Percentiles rank a stretch among this genome's conserved stretches.
phyloP scores from a whole-genome alignment of 805 yeast genomes.

The Suhomyces sp. region DNA sequence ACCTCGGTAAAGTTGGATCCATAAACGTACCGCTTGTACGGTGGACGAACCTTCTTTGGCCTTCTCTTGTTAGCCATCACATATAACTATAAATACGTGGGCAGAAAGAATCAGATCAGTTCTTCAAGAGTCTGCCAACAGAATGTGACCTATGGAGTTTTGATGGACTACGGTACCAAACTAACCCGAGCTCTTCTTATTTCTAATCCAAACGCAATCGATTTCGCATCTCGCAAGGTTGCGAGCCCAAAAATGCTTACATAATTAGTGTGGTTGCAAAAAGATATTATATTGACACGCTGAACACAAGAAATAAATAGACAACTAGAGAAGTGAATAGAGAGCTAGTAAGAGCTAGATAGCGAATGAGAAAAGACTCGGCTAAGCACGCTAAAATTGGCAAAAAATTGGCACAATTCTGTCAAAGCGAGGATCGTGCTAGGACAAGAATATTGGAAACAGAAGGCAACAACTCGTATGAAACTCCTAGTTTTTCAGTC shows the following conservation, averaged over 20 bases:
- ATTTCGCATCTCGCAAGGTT: not conserved
- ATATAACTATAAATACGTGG: not conserved
- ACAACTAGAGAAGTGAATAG: no score
- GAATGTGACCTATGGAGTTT: not conserved
- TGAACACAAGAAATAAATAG: not conserved
- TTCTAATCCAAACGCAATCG: not conserved
- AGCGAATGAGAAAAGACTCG: no score
- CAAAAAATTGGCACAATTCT: not conserved
- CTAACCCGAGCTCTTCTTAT: not conserved
- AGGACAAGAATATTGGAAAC: no score
- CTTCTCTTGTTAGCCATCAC: conserved; percentile 79
- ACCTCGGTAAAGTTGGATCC: conserved; percentile 34
- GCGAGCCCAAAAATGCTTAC: not conserved
- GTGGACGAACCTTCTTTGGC: conserved; percentile 78
- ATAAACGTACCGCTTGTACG: conserved; percentile 72
- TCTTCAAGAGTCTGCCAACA: not conserved
- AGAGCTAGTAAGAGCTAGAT: no score
- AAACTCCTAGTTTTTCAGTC: not conserved
- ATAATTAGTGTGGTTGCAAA: not conserved
- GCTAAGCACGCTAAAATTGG: no score
- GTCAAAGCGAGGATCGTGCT: not conserved
- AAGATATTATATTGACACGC: not conserved
- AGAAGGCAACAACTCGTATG: no score
- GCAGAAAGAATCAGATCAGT: not conserved
- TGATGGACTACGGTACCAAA: not conserved